Conservation (phyloP, 257 asterid species). For the Salvia miltiorrhiza region DNA sequence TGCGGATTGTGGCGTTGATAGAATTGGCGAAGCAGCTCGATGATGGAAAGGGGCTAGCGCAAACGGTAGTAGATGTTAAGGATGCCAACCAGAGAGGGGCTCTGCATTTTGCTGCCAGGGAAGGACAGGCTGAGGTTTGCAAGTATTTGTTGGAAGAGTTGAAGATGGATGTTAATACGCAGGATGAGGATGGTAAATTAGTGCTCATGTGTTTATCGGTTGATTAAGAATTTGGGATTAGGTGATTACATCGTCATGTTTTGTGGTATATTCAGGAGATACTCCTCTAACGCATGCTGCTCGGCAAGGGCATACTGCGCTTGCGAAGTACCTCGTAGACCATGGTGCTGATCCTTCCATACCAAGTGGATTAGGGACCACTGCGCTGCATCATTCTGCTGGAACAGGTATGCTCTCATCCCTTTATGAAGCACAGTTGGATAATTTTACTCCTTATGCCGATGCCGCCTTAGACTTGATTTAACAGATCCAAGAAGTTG, state of each 20-base stretch:
- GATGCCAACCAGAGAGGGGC: slow-evolving; percentile 99
- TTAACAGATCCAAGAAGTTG: background rate
- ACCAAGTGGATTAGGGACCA: slow-evolving; percentile 81
- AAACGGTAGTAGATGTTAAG: slow-evolving; percentile 71
- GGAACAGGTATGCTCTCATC: slow-evolving; percentile 58
- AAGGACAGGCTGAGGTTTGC: slow-evolving; percentile 86
- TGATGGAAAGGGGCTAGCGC: slow-evolving; percentile 74
- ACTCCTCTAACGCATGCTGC: slow-evolving; percentile 93
- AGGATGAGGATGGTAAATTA: slow-evolving; percentile 82
- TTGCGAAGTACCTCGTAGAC: slow-evolving; percentile 72
- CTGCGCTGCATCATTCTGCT: slow-evolving; percentile 85
- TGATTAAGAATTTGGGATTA: background rate
- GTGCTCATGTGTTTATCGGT: background rate
- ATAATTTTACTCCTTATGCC: background rate
- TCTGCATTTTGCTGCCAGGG: slow-evolving; percentile 90
- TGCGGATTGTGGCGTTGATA: slow-evolving; percentile 17
- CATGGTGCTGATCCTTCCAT: slow-evolving; percentile 78
- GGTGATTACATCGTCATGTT: background rate
- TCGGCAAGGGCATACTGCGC: slow-evolving; percentile 72
- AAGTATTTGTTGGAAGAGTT: slow-evolving; percentile 83
- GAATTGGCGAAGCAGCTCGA: slow-evolving; percentile 70
- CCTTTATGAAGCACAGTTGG: background rate
- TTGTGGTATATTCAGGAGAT: slow-evolving; percentile 51
- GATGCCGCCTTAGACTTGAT: background rate
- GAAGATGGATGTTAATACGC: slow-evolving; percentile 66